These are phyloP conservation scores for Acer saccharum DNA, from an alignment of 345 rosid genomes.

Conservation along the genomic window DNA sequence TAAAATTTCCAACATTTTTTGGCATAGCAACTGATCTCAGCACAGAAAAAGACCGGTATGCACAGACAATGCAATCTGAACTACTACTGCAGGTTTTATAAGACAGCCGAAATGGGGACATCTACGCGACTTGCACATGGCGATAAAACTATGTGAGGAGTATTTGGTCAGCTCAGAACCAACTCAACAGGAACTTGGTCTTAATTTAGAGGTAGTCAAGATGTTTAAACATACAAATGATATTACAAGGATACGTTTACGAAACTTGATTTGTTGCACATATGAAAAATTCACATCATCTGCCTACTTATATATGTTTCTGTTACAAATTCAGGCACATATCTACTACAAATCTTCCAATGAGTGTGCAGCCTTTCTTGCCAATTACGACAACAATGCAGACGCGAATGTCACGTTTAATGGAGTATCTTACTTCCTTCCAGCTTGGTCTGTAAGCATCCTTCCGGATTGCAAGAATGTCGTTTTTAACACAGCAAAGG, in stretches of 20 bases:
- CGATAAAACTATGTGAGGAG: constrained; percentile 61
- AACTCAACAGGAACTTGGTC: constrained; percentile 38
- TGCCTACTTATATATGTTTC: no score
- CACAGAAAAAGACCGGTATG: neutral
- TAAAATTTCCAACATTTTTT: constrained; percentile 17
- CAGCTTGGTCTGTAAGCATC: constrained; percentile 80
- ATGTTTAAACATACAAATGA: neutral
- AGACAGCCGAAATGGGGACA: constrained; percentile 80
- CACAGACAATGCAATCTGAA: neutral
- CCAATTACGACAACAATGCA: constrained; percentile 44
- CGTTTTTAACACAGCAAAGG: constrained; percentile 65
- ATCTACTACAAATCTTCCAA: constrained; percentile 53
- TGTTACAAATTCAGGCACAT: constrained; percentile 45
- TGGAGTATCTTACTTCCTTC: constrained; percentile 51
- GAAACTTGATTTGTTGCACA: neutral
- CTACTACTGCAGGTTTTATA: constrained; percentile 44
- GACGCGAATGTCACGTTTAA: constrained; percentile 55
- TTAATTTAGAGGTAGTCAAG: constrained; percentile 46
- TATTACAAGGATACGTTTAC: neutral
- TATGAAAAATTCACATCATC: no score
- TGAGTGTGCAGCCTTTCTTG: constrained; percentile 64
- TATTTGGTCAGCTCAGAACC: constrained; percentile 56
- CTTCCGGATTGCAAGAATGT: constrained; percentile 67
- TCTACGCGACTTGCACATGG: constrained; percentile 54
- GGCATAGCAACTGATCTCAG: neutral